phyloP scores from a whole-genome alignment of 1,284 basidiomycete species.

The Trametes hirsuta region DNA sequence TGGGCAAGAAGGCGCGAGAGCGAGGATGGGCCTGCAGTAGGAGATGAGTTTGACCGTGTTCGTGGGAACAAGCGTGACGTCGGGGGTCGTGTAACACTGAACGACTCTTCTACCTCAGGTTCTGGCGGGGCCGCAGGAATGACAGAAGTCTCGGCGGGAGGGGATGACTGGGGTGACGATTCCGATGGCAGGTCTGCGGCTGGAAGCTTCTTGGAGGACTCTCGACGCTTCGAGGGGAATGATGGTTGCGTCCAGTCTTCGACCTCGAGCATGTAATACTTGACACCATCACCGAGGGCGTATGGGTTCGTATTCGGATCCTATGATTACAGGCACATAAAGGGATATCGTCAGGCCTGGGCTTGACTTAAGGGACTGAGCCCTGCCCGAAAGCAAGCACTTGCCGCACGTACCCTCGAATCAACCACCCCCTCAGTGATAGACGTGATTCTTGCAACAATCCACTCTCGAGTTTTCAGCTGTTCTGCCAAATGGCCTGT shows the following conservation, averaged over 20 bases:
- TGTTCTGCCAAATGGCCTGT: slow-evolving; percentile 85
- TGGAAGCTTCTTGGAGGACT: slow-evolving; percentile 54
- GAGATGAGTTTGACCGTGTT: slow-evolving; percentile 66
- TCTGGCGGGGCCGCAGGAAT: slow-evolving; percentile 60
- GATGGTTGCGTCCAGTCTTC: slow-evolving; percentile 88
- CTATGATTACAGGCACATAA: slow-evolving; percentile 41
- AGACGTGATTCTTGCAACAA: slow-evolving; percentile 89
- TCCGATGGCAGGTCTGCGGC: slow-evolving; percentile 36
- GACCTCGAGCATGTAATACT: slow-evolving; percentile 92
- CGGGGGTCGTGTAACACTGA: slow-evolving; percentile 60
- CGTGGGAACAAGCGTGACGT: slow-evolving; percentile 69
- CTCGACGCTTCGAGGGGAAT: slow-evolving; percentile 59
- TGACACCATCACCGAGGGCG: slow-evolving; percentile 86
- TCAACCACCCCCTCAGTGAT: slow-evolving; percentile 87
- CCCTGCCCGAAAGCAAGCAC: not conserved
- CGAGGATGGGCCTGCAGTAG: slow-evolving; percentile 71
- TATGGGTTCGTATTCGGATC: slow-evolving; percentile 76
- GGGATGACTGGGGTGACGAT: slow-evolving; percentile 18
- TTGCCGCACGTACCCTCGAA: slow-evolving; percentile 57
- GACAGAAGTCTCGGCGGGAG: slow-evolving; percentile 39
- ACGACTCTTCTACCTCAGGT: slow-evolving; percentile 69
- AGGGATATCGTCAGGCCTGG: not conserved
- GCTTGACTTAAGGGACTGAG: not conserved
- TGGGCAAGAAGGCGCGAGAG: slow-evolving; percentile 76
- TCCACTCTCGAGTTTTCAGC: slow-evolving; percentile 88